These are phyloP conservation scores for Meira nashicola DNA, from an alignment of 1,284 basidiomycete species.

Conservation along the genomic window DNA sequence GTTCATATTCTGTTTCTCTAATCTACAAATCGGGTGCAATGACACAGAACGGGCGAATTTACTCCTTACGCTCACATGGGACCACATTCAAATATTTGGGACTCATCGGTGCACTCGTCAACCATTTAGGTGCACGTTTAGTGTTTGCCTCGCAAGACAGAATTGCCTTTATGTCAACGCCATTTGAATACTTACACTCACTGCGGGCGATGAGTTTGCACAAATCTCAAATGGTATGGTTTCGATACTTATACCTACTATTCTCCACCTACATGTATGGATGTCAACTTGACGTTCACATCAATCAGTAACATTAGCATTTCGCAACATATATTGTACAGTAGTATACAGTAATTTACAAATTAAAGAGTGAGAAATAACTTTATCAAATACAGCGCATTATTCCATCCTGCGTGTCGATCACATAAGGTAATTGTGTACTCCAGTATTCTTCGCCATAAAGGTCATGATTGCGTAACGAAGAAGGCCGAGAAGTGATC, in stretches of 20 bases:
- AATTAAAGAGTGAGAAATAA: no score
- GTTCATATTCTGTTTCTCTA: slow-evolving; percentile 57
- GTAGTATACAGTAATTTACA: no score
- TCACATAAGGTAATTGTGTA: no score
- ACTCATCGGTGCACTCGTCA: neutral
- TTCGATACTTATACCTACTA: slow-evolving; percentile 42
- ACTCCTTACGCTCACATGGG: slow-evolving; percentile 12
- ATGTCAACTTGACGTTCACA: slow-evolving; percentile 12
- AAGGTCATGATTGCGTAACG: no score
- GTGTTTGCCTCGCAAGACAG: neutral
- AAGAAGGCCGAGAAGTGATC: no score
- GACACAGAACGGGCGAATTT: neutral
- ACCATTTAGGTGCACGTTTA: neutral
- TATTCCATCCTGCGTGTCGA: no score
- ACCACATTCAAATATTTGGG: slow-evolving; percentile 15
- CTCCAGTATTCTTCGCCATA: no score
- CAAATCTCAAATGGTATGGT: slow-evolving; percentile 47
- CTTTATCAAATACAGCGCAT: no score
- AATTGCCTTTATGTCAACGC: slow-evolving; percentile 21
- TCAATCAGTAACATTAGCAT: no score
- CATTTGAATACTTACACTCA: slow-evolving; percentile 21
- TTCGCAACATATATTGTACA: no score
- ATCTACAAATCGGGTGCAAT: neutral
- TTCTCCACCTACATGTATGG: slow-evolving; percentile 42
- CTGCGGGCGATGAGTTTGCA: slow-evolving; percentile 43